Percentiles rank a stretch among this genome's conserved stretches.
phyloP scores from a whole-genome alignment of 305 asterid genomes.

The Fraxinus baroniana region DNA sequence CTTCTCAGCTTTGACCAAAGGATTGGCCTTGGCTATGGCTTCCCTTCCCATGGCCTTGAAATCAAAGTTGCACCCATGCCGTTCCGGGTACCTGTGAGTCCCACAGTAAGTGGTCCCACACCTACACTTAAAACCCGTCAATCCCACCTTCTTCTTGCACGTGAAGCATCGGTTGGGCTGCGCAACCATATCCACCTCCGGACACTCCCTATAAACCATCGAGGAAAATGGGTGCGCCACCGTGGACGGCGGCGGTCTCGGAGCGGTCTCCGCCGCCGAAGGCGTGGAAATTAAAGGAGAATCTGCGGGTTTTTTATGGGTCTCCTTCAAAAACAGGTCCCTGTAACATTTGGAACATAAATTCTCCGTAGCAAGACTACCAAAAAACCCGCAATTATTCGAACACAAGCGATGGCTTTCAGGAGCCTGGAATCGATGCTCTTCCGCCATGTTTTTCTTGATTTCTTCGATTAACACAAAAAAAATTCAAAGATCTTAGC shows the following conservation, averaged over 20 bases:
- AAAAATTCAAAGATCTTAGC: background rate
- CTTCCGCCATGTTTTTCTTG: constrained; percentile 12
- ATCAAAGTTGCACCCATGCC: constrained; percentile 50
- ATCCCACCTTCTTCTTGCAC: constrained; percentile 47
- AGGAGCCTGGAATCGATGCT: constrained; percentile 5
- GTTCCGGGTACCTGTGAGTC: constrained; percentile 58
- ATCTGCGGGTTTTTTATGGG: background rate
- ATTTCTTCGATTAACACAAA: background rate
- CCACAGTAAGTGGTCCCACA: constrained; percentile 54
- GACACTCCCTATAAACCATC: too few species aligned
- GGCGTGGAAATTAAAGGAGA: background rate
- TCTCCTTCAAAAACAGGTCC: constrained; percentile 7
- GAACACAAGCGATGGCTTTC: constrained; percentile 14
- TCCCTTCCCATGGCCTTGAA: constrained; percentile 46
- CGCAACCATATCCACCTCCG: too few species aligned
- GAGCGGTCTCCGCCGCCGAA: background rate
- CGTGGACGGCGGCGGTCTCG: too few species aligned
- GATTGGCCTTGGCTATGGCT: constrained; percentile 54
- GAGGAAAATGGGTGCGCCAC: too few species aligned
- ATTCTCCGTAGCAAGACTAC: constrained; percentile 19
- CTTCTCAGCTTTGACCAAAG: constrained; percentile 47
- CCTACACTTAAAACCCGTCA: constrained; percentile 49
- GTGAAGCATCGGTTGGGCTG: constrained; percentile 36
- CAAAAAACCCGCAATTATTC: constrained; percentile 18
- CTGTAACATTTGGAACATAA: constrained; percentile 23